These are phyloP conservation scores for Penicillium rolfsii DNA, from an alignment of 2,329 filamentous ascomycete genomes.

Conservation along the genomic window DNA sequence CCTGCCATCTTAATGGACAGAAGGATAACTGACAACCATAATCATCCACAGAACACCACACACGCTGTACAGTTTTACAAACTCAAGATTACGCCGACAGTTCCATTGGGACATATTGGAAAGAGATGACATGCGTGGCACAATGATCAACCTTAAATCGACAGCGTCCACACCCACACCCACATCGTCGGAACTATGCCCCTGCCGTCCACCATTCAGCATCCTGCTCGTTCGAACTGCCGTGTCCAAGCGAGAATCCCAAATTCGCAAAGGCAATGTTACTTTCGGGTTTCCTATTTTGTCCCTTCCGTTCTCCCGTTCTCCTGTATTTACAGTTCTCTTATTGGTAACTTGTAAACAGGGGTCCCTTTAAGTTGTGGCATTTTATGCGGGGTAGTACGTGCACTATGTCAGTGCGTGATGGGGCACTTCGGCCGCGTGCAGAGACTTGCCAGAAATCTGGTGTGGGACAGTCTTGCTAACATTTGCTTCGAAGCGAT, in stretches of 20 bases:
- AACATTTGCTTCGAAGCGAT: background rate
- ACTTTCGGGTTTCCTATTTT: background rate
- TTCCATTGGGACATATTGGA: too few species aligned
- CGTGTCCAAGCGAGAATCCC: background rate
- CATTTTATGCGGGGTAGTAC: background rate
- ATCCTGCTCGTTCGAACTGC: background rate
- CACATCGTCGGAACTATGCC: background rate
- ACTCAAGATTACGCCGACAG: too few species aligned
- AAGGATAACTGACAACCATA: too few species aligned
- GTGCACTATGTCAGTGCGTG: background rate
- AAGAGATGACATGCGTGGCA: background rate
- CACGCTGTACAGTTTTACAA: too few species aligned
- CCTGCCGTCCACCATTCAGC: background rate
- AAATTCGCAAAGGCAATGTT: background rate
- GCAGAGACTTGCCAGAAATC: background rate
- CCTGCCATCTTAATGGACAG: too few species aligned
- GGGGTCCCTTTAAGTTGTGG: background rate
- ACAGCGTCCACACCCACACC: background rate
- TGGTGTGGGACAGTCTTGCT: background rate
- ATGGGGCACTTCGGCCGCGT: background rate
- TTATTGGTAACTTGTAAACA: background rate
- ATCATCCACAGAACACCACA: background rate
- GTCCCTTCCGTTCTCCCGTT: background rate
- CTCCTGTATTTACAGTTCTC: background rate
- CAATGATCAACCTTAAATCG: conserved; percentile 6